phyloP scores from a whole-genome alignment of 352 stramenopile genomes.

The Phytophthora niederhauseri region DNA sequence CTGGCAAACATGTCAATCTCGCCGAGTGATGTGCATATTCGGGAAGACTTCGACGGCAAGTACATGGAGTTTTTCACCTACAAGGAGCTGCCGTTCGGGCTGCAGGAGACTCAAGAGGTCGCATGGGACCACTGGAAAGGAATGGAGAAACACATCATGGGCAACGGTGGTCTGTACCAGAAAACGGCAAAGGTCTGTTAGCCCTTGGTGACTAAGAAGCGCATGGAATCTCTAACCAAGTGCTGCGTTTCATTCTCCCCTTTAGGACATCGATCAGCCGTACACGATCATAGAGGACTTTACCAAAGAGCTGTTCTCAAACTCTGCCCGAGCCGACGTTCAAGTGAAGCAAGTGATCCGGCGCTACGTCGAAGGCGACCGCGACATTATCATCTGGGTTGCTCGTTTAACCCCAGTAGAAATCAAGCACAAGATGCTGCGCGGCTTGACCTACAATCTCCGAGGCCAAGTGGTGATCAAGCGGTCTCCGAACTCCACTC shows the following conservation, averaged over 20 bases:
- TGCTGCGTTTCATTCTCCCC: neutral
- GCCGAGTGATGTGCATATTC: neutral
- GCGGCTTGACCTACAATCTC: conserved; percentile 3
- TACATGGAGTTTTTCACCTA: conserved; percentile 6
- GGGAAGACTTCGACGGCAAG: neutral
- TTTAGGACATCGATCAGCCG: neutral
- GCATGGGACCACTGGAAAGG: conserved; percentile 4
- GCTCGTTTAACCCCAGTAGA: neutral
- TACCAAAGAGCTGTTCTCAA: conserved; percentile 2
- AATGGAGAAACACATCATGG: conserved; percentile 6
- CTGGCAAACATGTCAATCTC: neutral
- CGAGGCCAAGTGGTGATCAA: conserved; percentile 7
- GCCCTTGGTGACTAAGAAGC: neutral
- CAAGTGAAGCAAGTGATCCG: conserved; percentile 1
- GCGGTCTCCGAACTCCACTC: conserved; percentile 3
- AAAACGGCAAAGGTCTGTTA: neutral
- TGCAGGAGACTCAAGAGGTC: conserved; percentile 1
- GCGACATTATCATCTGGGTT: conserved; percentile 10
- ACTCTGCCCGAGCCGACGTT: neutral
- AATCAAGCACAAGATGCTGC: conserved; percentile 9
- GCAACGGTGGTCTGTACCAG: conserved; percentile 1
- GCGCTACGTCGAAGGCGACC: conserved; percentile 1
- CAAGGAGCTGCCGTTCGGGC: conserved; percentile 1
- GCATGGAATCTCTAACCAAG: neutral
- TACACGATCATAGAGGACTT: conserved; percentile 3